Conservation (phyloP, 1,284 basidiomycete species). For the Coniferiporia weirii region DNA sequence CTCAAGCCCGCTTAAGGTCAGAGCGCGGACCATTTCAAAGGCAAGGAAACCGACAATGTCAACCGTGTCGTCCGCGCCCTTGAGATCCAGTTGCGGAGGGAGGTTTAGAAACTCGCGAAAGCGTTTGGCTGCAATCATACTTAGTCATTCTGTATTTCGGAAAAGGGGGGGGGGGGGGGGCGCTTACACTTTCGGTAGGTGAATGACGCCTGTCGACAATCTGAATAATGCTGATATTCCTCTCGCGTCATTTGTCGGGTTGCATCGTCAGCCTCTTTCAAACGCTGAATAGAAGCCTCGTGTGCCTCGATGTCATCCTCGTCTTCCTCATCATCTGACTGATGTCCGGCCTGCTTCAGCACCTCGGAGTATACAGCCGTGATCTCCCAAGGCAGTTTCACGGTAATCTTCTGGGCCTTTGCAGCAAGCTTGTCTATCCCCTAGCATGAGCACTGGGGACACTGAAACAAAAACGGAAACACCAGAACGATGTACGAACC, state of each 20-base stretch:
- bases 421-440: conserved; percentile 67
- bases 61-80: conserved; percentile 91
- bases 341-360: conserved; percentile 61
- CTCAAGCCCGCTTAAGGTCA: conserved; percentile 82
- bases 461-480: no score
- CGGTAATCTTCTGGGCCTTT: conserved; percentile 89
- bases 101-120: conserved; percentile 96
- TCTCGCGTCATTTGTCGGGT: conserved; percentile 95
- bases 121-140: conserved; percentile 65
- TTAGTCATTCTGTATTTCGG: not conserved
- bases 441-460: no score
- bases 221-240: conserved; percentile 96
- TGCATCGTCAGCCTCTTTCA: conserved; percentile 93
- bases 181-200: conserved; percentile 88
- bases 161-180: no score
- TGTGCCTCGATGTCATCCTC: conserved; percentile 96
- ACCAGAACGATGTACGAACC: conserved; percentile 36
- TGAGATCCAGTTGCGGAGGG: conserved; percentile 83
- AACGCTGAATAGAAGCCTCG: conserved; percentile 84
- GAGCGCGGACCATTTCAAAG: conserved; percentile 93
- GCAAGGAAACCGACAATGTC: conserved; percentile 97
- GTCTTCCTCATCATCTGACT: conserved; percentile 90
- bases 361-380: conserved; percentile 88
- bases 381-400: conserved; percentile 96
- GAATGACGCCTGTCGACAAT: conserved; percentile 95